Evolutionary conservation across 2,329 filamentous ascomycete species (phyloP).

Genomic region (Ilyonectria mors-panacis): DNA sequence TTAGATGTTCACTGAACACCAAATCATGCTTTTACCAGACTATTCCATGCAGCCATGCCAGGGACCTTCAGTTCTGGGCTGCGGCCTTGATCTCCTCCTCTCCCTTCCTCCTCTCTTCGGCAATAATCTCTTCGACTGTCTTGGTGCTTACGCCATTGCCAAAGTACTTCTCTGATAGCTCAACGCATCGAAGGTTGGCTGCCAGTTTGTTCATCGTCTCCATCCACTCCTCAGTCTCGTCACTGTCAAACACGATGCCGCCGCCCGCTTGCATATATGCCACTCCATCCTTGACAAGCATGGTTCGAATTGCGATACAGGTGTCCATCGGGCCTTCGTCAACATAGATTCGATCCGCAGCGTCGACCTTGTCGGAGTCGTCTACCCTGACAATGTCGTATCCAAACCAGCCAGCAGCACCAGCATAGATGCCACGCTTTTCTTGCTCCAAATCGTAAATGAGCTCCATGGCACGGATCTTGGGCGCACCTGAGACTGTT

Average conservation of each 20-base stretch:
- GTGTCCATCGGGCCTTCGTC: conserved; percentile 93
- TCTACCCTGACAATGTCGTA: conserved; percentile 80
- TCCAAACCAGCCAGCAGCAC: conserved; percentile 96
- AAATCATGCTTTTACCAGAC: background rate
- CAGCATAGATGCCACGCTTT: conserved; percentile 95
- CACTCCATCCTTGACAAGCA: conserved; percentile 92
- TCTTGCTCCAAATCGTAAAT: conserved; percentile 95
- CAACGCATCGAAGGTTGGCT: conserved; percentile 49
- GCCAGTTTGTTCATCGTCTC: conserved; percentile 95
- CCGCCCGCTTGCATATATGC: conserved; percentile 93
- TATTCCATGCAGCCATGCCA: background rate
- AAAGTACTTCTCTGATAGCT: conserved; percentile 47
- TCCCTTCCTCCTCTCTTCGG: conserved; percentile 46
- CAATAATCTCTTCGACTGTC: conserved; percentile 48
- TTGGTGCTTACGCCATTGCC: conserved; percentile 45
- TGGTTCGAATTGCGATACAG: conserved; percentile 85
- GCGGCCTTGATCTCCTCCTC: conserved; percentile 45
- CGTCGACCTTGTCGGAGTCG: conserved; percentile 61
- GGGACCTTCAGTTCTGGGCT: conserved; percentile 12
- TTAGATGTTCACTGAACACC: background rate
- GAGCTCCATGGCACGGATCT: conserved; percentile 96
- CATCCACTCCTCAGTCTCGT: conserved; percentile 93
- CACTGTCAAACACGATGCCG: conserved; percentile 95
- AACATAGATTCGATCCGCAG: conserved; percentile 39
- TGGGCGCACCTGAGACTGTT: conserved; percentile 94